phyloP scores from a whole-genome alignment of 768 basidiomycete species.

The Suillus spraguei region DNA sequence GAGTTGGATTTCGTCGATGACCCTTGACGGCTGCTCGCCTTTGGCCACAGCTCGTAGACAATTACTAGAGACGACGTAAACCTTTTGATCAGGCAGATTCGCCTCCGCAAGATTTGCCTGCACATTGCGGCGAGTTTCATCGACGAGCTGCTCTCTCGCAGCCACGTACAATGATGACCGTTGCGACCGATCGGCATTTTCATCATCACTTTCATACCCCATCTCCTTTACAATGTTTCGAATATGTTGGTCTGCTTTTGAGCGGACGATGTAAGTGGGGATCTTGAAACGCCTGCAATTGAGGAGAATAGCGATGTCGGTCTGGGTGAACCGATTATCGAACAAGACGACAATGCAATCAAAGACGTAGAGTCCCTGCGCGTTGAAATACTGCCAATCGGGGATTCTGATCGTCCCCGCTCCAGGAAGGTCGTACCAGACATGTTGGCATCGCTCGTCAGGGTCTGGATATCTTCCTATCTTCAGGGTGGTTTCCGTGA shows the following conservation, averaged over 20 bases:
- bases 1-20: constrained; percentile 18
- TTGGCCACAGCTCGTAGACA: constrained; percentile 15
- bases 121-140: constrained; percentile 19
- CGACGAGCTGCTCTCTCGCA: constrained; percentile 22
- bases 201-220: constrained; percentile 13
- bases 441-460: constrained; percentile 16
- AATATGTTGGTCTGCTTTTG: constrained; percentile 21
- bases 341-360: constrained; percentile 20
- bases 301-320: constrained; percentile 18
- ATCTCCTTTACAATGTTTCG: constrained; percentile 15
- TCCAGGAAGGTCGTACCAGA: constrained; percentile 34
- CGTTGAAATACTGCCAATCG: constrained; percentile 33
- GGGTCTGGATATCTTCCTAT: constrained; percentile 27
- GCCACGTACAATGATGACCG: constrained; percentile 13
- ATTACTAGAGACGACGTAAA: constrained; percentile 23
- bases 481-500: constrained; percentile 25
- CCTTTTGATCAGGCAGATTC: constrained; percentile 21
- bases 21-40: constrained; percentile 5
- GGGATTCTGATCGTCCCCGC: constrained; percentile 27
- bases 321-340: constrained; percentile 19
- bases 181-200: constrained; percentile 9
- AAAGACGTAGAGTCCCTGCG: constrained; percentile 26
- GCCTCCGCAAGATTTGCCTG: constrained; percentile 17
- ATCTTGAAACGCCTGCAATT: constrained; percentile 19
- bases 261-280: constrained; percentile 20